These are phyloP conservation scores for Thinopyrum elongatum DNA, from an alignment of 176 grass and related monocot genomes.

Conservation along the genomic window DNA sequence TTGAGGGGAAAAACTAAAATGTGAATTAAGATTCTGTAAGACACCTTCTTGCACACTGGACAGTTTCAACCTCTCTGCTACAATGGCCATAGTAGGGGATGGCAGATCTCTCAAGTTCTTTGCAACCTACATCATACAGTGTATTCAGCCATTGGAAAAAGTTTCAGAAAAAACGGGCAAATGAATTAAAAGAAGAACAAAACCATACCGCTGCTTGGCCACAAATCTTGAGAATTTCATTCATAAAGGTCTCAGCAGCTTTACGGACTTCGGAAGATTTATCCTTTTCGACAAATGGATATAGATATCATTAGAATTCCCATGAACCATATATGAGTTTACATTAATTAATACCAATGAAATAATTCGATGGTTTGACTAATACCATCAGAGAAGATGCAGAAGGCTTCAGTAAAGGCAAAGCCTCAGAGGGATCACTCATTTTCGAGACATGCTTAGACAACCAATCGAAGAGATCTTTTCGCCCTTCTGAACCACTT, in stretches of 20 bases:
- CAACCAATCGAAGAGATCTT: conserved; percentile 99
- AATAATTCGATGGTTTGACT: conserved; percentile 9
- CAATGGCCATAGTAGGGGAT: conserved; percentile 76
- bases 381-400: conserved; percentile 85
- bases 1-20: neutral
- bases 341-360: neutral
- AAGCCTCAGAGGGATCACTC: conserved; percentile 80
- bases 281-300: conserved; percentile 61
- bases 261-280: conserved; percentile 99
- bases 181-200: neutral
- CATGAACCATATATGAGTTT: conserved; percentile 7
- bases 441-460: conserved; percentile 79
- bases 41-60: conserved; percentile 74
- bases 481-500: conserved; percentile 84
- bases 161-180: neutral
- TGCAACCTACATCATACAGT: conserved; percentile 47
- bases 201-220: conserved; percentile 85
- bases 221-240: conserved; percentile 81
- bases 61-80: conserved; percentile 81
- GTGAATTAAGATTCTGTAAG: conserved; percentile 15
- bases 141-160: neutral
- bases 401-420: conserved; percentile 82
- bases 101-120: conserved; percentile 92
- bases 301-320: conserved; percentile 19
- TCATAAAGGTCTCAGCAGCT: conserved; percentile 83